phyloP scores from a whole-genome alignment of 371 early-diverging fungal species.

The Actinomortierella ambigua region DNA sequence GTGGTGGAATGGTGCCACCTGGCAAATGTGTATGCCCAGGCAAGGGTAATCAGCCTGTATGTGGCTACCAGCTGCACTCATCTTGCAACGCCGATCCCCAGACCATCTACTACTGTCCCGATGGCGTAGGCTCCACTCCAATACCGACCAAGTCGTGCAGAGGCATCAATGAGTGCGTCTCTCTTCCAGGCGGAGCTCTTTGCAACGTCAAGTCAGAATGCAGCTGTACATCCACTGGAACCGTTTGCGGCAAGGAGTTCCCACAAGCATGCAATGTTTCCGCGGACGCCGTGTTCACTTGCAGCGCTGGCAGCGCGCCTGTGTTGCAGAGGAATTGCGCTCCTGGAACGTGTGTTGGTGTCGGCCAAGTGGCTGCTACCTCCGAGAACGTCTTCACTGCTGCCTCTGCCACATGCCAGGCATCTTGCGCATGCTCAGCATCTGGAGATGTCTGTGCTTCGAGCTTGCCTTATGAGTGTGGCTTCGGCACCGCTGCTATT shows the following conservation, averaged over 20 bases:
- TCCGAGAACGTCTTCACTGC: constrained; percentile 6
- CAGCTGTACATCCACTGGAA: constrained; percentile 4
- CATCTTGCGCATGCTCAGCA: too few relatives aligned
- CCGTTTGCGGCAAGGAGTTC: constrained; percentile 8
- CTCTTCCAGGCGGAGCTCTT: not conserved
- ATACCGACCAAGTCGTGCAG: not conserved
- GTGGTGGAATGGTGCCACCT: too few relatives aligned
- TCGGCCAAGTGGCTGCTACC: too few relatives aligned
- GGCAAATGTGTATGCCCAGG: not conserved
- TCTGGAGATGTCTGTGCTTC: constrained; percentile 5
- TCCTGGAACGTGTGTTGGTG: too few relatives aligned
- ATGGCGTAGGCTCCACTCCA: not conserved
- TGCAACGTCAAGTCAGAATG: too few relatives aligned
- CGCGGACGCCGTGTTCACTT: constrained; percentile 2
- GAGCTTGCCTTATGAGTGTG: too few relatives aligned
- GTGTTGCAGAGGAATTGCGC: not conserved
- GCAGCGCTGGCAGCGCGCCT: constrained; percentile 5
- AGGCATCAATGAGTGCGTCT: not conserved
- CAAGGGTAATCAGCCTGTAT: not conserved
- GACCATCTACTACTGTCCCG: constrained; percentile 3
- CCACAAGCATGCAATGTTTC: constrained; percentile 3
- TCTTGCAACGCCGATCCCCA: constrained; percentile 5
- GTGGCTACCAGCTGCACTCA: constrained; percentile 3
- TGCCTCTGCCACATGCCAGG: too few relatives aligned
- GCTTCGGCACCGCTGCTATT: too few relatives aligned